Conservation (phyloP, 1,284 basidiomycete species). For the Heterobasidion irregulare region DNA sequence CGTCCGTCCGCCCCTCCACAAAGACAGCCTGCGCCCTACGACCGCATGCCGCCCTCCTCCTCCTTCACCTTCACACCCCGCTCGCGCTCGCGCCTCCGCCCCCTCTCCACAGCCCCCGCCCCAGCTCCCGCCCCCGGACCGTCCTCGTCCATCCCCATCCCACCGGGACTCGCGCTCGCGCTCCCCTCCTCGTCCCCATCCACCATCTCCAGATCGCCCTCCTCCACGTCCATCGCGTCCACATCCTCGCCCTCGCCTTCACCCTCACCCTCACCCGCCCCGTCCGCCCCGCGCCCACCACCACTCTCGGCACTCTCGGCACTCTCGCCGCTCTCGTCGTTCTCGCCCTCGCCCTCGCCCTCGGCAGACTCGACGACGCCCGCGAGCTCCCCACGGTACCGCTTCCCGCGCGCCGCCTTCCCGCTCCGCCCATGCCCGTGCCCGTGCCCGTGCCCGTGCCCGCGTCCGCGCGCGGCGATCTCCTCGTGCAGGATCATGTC, state of each 20-base stretch:
- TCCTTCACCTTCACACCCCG: background rate
- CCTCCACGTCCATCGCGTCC: no score
- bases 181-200: conserved; percentile 13
- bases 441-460: no score
- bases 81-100: conserved; percentile 18
- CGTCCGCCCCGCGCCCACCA: no score
- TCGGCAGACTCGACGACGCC: conserved; percentile 8
- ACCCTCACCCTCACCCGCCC: no score
- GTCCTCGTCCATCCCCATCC: conserved; percentile 2
- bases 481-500: conserved; percentile 20
- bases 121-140: conserved; percentile 1
- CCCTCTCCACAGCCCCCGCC: conserved; percentile 14
- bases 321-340: no score
- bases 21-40: background rate
- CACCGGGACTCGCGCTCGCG: conserved; percentile 2
- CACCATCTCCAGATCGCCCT: conserved; percentile 7
- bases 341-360: conserved; percentile 15
- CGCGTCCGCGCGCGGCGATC: background rate
- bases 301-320: no score
- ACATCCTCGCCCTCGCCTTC: no score
- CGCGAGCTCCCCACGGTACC: background rate
- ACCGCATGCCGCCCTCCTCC: background rate
- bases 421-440: no score
- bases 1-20: background rate
- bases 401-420: no score